Base-by-base conservation (phyloP, 2,329 filamentous ascomycete genomes). In the Cladosporium halotolerans region DNA sequence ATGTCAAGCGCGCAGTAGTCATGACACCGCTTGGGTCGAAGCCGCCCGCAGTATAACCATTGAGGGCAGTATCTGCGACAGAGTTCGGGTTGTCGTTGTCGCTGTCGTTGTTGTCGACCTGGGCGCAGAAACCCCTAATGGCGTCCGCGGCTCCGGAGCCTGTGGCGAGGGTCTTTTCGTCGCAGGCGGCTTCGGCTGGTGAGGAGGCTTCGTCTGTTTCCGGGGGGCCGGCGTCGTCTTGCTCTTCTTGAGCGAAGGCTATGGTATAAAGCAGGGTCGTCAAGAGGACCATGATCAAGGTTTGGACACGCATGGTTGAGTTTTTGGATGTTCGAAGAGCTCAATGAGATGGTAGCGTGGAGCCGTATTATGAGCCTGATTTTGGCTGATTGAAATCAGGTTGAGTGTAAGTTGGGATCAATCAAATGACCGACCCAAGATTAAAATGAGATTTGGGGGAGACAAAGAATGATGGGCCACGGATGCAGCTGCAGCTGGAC, bases 91-190 rank as follows among this genome's bases (percentile, higher is more conserved):
- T 51, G 40, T 44, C 40, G 9, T n/a, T 51, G 11, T 51, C 16
- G 40, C 40, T 44, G 32, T 51, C 48, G 9, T 31, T 44, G 18
- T 51, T 44, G 6, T 51, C 48, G 18, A 51, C 33, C 44, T 51
- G 48, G 2, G 28, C 31, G 32, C 48, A 44, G 40, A 51, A 51
- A 33, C 48, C 48, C 16, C 44, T 51, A 32, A 51, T 51, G 3
- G 48, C 48, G 9, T 40, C 48, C 10, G 48, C 48, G 4, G 48
- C 48, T 4, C 48, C 48, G 10, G 48, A 51, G 11, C 40, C 48
- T 18, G 48, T 51, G 8, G 31, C 16, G 19, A 51, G 48, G 9
- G 32, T 34, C 9, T 51, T 51, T 9, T 31, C 32, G 32, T 51
- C 43, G 40, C 48, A 51, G 13, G 18, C 31, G 13, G 36, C 40